Evolutionary conservation across 2,329 filamentous ascomycete species (phyloP).

Genomic region (Drechslerella coelobrocha): DNA sequence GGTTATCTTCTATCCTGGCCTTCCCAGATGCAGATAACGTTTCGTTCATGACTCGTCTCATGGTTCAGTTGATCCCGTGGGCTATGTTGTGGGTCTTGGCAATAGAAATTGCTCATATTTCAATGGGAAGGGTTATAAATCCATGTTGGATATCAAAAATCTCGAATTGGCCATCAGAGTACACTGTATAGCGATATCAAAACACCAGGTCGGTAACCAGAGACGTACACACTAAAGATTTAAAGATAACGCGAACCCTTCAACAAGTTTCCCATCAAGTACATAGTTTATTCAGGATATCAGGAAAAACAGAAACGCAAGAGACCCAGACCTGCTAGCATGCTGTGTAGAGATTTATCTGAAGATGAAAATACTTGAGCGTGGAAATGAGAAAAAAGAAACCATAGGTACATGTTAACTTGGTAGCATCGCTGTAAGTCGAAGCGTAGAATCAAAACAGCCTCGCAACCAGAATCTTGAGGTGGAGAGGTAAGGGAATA

Average conservation of each 20-base stretch:
- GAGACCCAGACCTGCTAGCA: constrained; percentile 25
- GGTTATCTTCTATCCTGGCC: no score
- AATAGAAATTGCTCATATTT: no score
- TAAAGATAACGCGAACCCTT: neutral
- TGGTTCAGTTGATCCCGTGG: no score
- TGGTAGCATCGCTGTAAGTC: neutral
- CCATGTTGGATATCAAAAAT: neutral
- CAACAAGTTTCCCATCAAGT: no score
- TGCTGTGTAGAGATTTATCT: constrained; percentile 38
- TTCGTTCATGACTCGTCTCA: no score
- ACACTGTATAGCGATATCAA: constrained; percentile 42
- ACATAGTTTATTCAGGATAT: no score
- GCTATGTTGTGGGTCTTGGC: no score
- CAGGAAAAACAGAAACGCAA: neutral
- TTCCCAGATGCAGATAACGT: no score
- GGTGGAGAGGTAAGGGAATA: neutral
- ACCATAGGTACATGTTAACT: neutral
- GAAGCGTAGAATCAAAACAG: neutral
- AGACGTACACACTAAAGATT: neutral
- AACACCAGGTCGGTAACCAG: neutral
- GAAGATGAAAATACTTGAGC: constrained; percentile 5
- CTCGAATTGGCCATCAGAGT: constrained; percentile 7
- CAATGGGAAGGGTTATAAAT: no score
- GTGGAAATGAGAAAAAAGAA: constrained; percentile 11
- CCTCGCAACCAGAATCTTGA: no score